Evolutionary conservation across 139 green algal genomes (phyloP), one percentile per base, ranked within the genome.

Genomic region (Closterium sp.): DNA sequence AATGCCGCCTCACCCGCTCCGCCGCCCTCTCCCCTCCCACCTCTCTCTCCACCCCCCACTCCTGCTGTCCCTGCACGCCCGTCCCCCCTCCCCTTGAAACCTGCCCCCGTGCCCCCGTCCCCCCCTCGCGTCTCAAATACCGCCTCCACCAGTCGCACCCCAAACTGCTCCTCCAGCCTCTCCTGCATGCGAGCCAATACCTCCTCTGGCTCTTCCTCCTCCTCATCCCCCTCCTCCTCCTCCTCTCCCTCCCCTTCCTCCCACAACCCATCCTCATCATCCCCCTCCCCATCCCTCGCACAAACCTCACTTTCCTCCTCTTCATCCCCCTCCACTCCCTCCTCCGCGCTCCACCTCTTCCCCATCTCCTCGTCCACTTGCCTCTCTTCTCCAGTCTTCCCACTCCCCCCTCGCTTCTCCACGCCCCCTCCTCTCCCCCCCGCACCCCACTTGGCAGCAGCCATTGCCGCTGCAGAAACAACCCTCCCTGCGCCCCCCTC

Each of bases 341-440:
- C 88, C 38, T 91, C 88, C 50, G 19, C 88, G 27, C 50, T 89
- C 50, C 50, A 31, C 21, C 50, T 34, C 88, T 19, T 90, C 88
- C 31, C 88, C 31, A 32, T 34, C 50, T 91, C 70, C 88, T 34
- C 30, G 17, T 91, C 88, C 29, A 29, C 88, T 24, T 2, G 17
- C 88, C 88, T 91, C 88, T 89, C 88, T 91, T 9, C 62, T 29
- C 29, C 4, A 17, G 28, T 88, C 70, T 24, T 70, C 31, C 17
- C 86, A 17, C 19, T 90, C 70, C 21, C 70, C 17, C 88, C 88
- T 86, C 21, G 19, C 34, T 27, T 70, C 90, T 91, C 86, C 29
- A 91, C 19, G 17, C 28, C 90, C 62, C 87, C 87, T 62, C 86
- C 87, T 90, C 86, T 42, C 70, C 87, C 89, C 88, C 30, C 88